Base-by-base conservation (phyloP, 176 grass and related monocot species). In the Oryza coarctata region DNA sequence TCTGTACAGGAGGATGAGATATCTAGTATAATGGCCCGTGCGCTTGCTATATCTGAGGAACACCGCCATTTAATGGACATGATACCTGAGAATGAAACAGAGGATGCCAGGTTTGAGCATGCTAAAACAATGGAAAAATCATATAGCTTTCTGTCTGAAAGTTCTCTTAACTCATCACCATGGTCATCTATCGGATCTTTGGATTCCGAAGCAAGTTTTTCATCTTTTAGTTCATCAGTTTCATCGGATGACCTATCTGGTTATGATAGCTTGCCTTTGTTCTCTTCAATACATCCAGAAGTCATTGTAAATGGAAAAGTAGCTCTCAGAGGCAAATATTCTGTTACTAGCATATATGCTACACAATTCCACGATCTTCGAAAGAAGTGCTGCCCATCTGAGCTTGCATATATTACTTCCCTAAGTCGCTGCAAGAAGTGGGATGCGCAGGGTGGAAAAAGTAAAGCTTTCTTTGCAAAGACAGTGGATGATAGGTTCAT, bases 391-490 rank as follows among this genome's bases (percentile, higher is more conserved):
- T 93, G 96, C 68, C 96, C 88, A 22, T 91, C 93, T 7, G 96
- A 99, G 85, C 64, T 93, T 83, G 87, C 86, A 41, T 92, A 90
- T 89, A 90, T 94, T 90, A 76, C 84, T 81, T 97, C 94, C 38
- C 67, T 90, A 80, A 93, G 90, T 85, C 90, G 91, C 68, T 91
- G 96, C 71, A 95, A 93, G 84, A 99, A 91, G 62, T 99, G 96
- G 96, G 89, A 99, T 93, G 96, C 91, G 85, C 93, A 93, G 87
- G 93, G 96, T 62, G 96, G 96, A 85, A 95, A 99, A 86, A 93
- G 87, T 65, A 99, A 92, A 73, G 91, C 93, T 39, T 83, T 90
- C 79, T 99, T 99, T 85, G 96, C 93, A 71, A 99, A 99, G 85
- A 88, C 96, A 45, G 68, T 87, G 60, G 96, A 99, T 90, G 96